phyloP scores from a whole-genome alignment of 2,329 filamentous ascomycete genomes.

The Grosmannia serpens region DNA sequence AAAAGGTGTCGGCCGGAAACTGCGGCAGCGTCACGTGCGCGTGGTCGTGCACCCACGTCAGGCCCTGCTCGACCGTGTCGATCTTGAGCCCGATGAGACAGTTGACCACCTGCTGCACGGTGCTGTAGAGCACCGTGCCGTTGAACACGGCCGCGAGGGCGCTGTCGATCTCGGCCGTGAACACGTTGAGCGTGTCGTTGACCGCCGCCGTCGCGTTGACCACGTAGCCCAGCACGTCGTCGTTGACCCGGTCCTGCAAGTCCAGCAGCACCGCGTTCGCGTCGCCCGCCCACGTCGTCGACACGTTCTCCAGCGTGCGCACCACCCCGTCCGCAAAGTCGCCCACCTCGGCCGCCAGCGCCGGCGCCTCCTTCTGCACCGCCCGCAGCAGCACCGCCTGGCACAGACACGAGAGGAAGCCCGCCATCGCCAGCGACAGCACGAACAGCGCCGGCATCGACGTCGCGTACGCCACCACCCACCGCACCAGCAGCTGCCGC shows the following conservation, averaged over 20 bases:
- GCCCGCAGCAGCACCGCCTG: slow-evolving; percentile 67
- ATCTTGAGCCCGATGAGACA: slow-evolving; percentile 87
- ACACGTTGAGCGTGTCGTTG: slow-evolving; percentile 74
- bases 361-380: slow-evolving; percentile 66
- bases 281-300: slow-evolving; percentile 61
- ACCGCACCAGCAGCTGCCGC: slow-evolving; percentile 63
- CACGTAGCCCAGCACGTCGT: slow-evolving; percentile 78
- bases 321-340: slow-evolving; percentile 73
- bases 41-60: slow-evolving; percentile 89
- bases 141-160: slow-evolving; percentile 71
- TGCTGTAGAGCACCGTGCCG: slow-evolving; percentile 65
- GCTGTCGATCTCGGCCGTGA: slow-evolving; percentile 65
- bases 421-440: slow-evolving; percentile 69
- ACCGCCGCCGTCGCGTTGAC: slow-evolving; percentile 70
- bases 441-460: slow-evolving; percentile 78
- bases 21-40: slow-evolving; percentile 72
- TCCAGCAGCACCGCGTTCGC: slow-evolving; percentile 58
- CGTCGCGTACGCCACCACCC: slow-evolving; percentile 80
- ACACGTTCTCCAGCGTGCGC: slow-evolving; percentile 58
- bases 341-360: slow-evolving; percentile 61
- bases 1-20: slow-evolving; percentile 73
- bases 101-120: slow-evolving; percentile 67
- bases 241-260: slow-evolving; percentile 57
- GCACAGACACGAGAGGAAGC: slow-evolving; percentile 70
- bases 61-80: slow-evolving; percentile 67